phyloP scores from a whole-genome alignment of 768 basidiomycete genomes.

The Mycena alexandri region DNA sequence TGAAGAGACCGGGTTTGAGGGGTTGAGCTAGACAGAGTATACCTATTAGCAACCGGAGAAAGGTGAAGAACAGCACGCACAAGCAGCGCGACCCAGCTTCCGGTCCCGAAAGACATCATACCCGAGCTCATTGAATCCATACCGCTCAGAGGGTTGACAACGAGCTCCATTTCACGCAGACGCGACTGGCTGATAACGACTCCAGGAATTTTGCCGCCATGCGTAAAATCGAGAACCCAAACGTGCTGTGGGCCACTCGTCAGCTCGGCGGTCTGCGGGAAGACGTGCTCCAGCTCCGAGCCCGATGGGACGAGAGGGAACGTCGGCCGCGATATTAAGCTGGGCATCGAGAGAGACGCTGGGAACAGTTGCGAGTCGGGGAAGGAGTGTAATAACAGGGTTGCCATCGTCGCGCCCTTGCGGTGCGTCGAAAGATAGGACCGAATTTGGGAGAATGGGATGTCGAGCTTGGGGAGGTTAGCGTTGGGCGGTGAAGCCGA shows the following conservation, averaged over 20 bases:
- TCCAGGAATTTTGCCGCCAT: conserved; percentile 63
- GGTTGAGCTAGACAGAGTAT: conserved; percentile 61
- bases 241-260: conserved; percentile 51
- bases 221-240: conserved; percentile 84
- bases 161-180: conserved; percentile 78
- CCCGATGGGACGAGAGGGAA: conserved; percentile 65
- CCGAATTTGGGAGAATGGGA: conserved; percentile 64
- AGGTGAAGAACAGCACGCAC: conserved; percentile 51
- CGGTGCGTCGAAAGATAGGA: conserved; percentile 54
- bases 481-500: conserved; percentile 36
- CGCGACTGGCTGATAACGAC: conserved; percentile 80
- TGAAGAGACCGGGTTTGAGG: conserved; percentile 58
- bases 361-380: conserved; percentile 55
- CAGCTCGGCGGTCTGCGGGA: conserved; percentile 57
- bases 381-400: conserved; percentile 56
- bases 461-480: conserved; percentile 60
- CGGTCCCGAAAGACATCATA: conserved; percentile 61
- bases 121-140: conserved; percentile 56
- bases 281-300: conserved; percentile 62
- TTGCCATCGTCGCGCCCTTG: conserved; percentile 69
- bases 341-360: conserved; percentile 60
- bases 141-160: conserved; percentile 68
- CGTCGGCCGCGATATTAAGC: conserved; percentile 61
- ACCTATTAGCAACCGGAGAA: not conserved
- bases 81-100: conserved; percentile 77